Conservation (phyloP, 2,329 filamentous ascomycete species). For the Cryoendolithus antarcticus region DNA sequence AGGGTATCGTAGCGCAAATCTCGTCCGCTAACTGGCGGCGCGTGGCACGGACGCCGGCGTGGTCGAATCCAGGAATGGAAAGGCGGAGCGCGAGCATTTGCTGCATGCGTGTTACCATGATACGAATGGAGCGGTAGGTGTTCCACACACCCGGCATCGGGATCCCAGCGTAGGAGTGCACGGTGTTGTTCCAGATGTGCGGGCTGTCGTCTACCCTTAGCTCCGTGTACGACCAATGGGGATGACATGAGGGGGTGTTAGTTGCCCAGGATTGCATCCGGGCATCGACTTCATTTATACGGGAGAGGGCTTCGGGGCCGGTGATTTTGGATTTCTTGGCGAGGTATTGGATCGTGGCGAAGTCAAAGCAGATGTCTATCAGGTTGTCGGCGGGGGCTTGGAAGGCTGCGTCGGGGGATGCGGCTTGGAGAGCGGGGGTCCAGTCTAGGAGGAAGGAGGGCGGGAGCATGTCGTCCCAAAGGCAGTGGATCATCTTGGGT, state of each 20-base stretch:
- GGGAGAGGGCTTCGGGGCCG: too few relatives aligned
- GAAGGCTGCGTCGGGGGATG: conserved; percentile 4
- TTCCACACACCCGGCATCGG: conserved; percentile 15
- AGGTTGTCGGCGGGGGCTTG: conserved; percentile 13
- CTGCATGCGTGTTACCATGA: conserved; percentile 19
- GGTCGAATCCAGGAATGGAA: conserved; percentile 1
- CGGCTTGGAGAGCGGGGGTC: conserved; percentile 12
- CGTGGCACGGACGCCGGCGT: conserved; percentile 13
- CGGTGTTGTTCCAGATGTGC: conserved; percentile 19
- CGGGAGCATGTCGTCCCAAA: conserved; percentile 18
- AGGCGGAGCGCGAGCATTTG: conserved; percentile 12
- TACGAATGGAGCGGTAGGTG: conserved; percentile 15
- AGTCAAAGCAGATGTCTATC: conserved; percentile 12
- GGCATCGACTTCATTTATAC: too few relatives aligned
- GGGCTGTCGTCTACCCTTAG: conserved; percentile 15
- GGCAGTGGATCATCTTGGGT: conserved; percentile 10
- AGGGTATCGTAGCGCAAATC: conserved; percentile 17
- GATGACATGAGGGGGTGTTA: too few relatives aligned
- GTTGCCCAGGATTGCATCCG: too few relatives aligned
- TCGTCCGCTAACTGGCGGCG: conserved; percentile 19
- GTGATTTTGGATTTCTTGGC: too few relatives aligned
- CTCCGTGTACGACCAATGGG: conserved; percentile 15
- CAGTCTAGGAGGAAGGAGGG: conserved; percentile 17
- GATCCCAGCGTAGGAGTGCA: conserved; percentile 12
- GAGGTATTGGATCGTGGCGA: conserved; percentile 10